A percentile compares a stretch with the other conserved stretches of the same genome.
Conservation (phyloP, 2,329 filamentous ascomycete species). For the Fusarium subtropicale region DNA sequence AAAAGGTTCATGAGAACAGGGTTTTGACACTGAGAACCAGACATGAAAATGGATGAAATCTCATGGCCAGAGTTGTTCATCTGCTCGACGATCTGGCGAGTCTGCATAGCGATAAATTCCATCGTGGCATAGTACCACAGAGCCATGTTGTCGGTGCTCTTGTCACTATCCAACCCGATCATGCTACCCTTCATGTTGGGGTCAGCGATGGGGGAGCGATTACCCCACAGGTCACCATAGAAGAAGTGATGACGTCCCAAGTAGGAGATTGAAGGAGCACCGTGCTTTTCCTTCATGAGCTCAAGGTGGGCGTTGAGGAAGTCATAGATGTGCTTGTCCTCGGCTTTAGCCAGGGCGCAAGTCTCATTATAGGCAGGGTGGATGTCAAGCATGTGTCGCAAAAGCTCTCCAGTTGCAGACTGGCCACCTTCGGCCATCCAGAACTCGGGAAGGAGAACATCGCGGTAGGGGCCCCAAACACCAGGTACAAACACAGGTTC, state of each 20-base stretch:
- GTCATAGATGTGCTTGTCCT: slow-evolving; percentile 92
- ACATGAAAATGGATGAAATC: slow-evolving; percentile 98
- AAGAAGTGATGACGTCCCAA: slow-evolving; percentile 96
- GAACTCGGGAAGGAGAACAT: slow-evolving; percentile 89
- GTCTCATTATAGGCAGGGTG: slow-evolving; percentile 91
- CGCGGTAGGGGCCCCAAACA: slow-evolving; percentile 97
- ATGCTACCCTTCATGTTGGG: slow-evolving; percentile 91
- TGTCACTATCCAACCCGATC: slow-evolving; percentile 88
- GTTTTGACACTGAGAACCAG: slow-evolving; percentile 97
- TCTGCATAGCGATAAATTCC: slow-evolving; percentile 98
- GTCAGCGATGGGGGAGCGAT: slow-evolving; percentile 93
- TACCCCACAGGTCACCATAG: slow-evolving; percentile 97
- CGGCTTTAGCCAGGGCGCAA: slow-evolving; percentile 80
- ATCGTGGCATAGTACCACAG: slow-evolving; percentile 95
- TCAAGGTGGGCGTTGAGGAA: slow-evolving; percentile 90
- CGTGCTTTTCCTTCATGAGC: slow-evolving; percentile 75
- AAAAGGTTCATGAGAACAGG: slow-evolving; percentile 90
- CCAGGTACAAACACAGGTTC: slow-evolving; percentile 93
- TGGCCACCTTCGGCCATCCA: slow-evolving; percentile 99
- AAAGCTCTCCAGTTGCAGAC: slow-evolving; percentile 92
- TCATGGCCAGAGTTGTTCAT: slow-evolving; percentile 93
- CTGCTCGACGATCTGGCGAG: slow-evolving; percentile 90
- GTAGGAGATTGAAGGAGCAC: slow-evolving; percentile 83
- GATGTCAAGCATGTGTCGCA: slow-evolving; percentile 94
- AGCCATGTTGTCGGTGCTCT: slow-evolving; percentile 86